Conservation (phyloP, 2,329 filamentous ascomycete species). For the Claviceps humidiphila region DNA sequence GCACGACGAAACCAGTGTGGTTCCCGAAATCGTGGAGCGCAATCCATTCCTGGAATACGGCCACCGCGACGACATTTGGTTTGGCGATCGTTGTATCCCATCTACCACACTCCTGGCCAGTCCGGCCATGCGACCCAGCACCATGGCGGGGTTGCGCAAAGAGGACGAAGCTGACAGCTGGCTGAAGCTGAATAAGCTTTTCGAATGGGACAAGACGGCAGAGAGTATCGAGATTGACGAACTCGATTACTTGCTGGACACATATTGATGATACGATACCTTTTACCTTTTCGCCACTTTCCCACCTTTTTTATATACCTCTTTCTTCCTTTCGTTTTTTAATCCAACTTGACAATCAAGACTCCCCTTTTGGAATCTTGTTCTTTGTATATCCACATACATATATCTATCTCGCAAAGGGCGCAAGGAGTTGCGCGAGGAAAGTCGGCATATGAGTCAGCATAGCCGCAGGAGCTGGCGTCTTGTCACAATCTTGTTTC, state of each 20-base stretch:
- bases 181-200: conserved; percentile 26
- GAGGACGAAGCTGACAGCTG: conserved; percentile 27
- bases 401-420: conserved; percentile 7
- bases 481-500: not conserved
- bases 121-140: conserved; percentile 34
- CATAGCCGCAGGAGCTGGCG: not conserved
- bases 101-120: conserved; percentile 36
- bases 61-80: conserved; percentile 37
- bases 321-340: not conserved
- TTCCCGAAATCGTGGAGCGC: conserved; percentile 18
- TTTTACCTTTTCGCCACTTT: not conserved
- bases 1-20: conserved; percentile 24
- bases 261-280: conserved; percentile 36
- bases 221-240: conserved; percentile 89
- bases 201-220: conserved; percentile 56
- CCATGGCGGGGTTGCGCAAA: conserved; percentile 18
- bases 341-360: not conserved
- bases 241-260: conserved; percentile 74
- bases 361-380: too few relatives aligned
- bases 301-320: conserved; percentile 1
- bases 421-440: conserved; percentile 10
- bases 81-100: conserved; percentile 27
- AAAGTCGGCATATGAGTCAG: not conserved
- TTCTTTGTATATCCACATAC: too few relatives aligned
- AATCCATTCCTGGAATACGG: conserved; percentile 19